These are phyloP conservation scores for Trichoderma reesei DNA, from an alignment of 495 filamentous ascomycete species.

Conservation along the genomic window DNA sequence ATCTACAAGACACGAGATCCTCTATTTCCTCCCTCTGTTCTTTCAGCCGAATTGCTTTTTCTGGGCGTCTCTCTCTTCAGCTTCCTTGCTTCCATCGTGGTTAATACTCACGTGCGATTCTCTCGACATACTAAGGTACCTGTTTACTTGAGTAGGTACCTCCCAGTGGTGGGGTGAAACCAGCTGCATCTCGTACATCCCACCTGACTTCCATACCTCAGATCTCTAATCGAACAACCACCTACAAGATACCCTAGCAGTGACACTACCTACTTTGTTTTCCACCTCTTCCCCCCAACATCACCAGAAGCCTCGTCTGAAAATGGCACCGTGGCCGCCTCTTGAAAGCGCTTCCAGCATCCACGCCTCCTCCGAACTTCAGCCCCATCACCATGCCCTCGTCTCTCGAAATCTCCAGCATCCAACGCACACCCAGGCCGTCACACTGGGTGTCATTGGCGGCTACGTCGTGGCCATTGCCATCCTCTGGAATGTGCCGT, in stretches of 20 bases:
- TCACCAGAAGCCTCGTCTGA: background rate
- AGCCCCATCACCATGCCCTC: background rate
- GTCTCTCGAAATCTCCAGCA: conserved; percentile 10
- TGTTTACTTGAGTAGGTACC: background rate
- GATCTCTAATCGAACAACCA: background rate
- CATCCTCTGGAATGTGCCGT: conserved; percentile 69
- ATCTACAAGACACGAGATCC: background rate
- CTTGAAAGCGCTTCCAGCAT: background rate
- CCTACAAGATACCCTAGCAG: background rate
- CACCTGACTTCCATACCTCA: background rate
- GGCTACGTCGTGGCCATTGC: conserved; percentile 67
- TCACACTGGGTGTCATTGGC: conserved; percentile 56
- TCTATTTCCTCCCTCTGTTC: background rate
- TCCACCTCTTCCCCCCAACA: background rate
- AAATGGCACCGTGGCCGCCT: conserved; percentile 5
- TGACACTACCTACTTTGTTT: too few species aligned
- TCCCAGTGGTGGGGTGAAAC: too few species aligned
- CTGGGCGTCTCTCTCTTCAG: background rate
- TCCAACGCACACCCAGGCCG: conserved; percentile 47
- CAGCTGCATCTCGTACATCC: background rate
- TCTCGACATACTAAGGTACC: background rate
- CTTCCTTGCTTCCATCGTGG: background rate
- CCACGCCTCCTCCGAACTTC: background rate
- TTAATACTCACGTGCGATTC: too few species aligned
- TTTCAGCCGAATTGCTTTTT: background rate